These are phyloP conservation scores for Nakaseomyces delphensis DNA, from an alignment of 1,139 yeast species.

Conservation along the genomic window DNA sequence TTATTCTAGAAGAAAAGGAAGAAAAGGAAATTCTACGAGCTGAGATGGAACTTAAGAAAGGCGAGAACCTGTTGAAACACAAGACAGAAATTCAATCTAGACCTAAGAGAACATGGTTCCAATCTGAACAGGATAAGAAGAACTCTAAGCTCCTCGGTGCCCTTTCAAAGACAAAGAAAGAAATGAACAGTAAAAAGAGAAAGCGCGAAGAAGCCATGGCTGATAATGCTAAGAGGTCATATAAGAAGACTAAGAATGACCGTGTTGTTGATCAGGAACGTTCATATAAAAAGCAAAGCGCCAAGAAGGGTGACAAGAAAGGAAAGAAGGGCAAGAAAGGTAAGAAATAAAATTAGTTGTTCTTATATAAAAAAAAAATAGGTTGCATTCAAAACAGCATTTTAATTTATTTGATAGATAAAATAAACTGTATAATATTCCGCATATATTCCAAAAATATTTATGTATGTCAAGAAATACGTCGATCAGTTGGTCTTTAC, in stretches of 20 bases:
- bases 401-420: background rate
- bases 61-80: constrained; percentile 73
- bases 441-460: too few species aligned
- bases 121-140: constrained; percentile 63
- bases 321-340: constrained; percentile 10
- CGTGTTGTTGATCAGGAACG: constrained; percentile 44
- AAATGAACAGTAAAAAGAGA: constrained; percentile 47
- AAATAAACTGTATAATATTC: background rate
- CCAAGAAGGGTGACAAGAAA: constrained; percentile 26
- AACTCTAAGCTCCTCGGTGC: constrained; percentile 30
- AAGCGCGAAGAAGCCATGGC: constrained; percentile 47
- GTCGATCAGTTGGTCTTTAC: too few species aligned
- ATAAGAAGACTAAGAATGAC: constrained; percentile 65
- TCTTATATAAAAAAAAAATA: too few species aligned
- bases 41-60: constrained; percentile 82
- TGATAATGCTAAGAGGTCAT: constrained; percentile 39
- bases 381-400: background rate
- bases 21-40: constrained; percentile 82
- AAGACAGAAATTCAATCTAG: constrained; percentile 76
- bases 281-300: constrained; percentile 34
- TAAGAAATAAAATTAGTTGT: background rate
- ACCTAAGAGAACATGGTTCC: constrained; percentile 97
- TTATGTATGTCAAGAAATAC: too few species aligned
- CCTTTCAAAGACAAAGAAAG: constrained; percentile 39
- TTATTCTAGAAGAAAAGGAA: constrained; percentile 76